Percentiles rank a stretch among this genome's conserved stretches.
These are phyloP conservation scores for Rosa rugosa DNA, from an alignment of 306 rosid species.

Conservation along the genomic window DNA sequence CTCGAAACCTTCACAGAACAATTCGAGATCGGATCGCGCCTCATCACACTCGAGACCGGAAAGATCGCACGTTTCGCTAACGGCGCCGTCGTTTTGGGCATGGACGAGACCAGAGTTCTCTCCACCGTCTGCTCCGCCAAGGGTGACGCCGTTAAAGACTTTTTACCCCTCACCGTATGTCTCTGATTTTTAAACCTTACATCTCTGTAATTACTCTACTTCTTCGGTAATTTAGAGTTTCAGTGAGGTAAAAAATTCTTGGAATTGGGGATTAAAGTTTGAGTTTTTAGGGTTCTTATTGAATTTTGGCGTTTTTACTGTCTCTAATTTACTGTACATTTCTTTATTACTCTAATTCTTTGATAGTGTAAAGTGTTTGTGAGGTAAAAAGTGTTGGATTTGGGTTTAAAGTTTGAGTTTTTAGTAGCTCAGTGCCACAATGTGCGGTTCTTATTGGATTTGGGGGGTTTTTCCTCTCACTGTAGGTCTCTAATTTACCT, in stretches of 20 bases:
- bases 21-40: conserved; percentile 74
- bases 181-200: not conserved
- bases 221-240: not conserved
- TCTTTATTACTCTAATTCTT: not conserved
- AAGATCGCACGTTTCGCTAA: conserved; percentile 88
- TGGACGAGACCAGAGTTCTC: conserved; percentile 72
- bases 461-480: not conserved
- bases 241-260: not conserved
- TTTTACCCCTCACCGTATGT: conserved; percentile 88
- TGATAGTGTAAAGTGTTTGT: not conserved
- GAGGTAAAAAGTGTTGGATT: not conserved
- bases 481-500: not conserved
- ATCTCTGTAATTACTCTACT: not conserved
- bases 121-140: conserved; percentile 69
- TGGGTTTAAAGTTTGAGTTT: not conserved
- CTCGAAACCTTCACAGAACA: conserved; percentile 71
- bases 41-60: conserved; percentile 68
- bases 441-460: not conserved
- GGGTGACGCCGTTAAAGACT: conserved; percentile 67
- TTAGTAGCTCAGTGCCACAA: not conserved
- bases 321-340: not conserved
- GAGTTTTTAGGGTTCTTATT: not conserved
- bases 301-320: not conserved
- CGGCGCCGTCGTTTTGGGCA: conserved; percentile 71
- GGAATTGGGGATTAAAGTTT: not conserved